phyloP scores from a whole-genome alignment of 2,329 filamentous ascomycete species.

The Ascochyta viciae-villosae region DNA sequence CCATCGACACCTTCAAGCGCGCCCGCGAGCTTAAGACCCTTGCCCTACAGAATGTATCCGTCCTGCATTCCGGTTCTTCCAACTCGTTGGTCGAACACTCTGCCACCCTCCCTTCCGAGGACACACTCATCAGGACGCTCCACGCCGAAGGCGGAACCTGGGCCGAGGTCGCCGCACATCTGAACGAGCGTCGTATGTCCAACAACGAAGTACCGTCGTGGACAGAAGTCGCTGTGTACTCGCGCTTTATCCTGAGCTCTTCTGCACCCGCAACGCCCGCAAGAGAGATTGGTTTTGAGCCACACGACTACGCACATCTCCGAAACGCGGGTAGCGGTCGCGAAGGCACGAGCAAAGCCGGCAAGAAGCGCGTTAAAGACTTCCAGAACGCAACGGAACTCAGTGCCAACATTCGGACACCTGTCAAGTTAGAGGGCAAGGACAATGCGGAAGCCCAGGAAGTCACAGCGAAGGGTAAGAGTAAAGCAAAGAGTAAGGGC shows the following conservation, averaged over 20 bases:
- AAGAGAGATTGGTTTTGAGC: constrained; percentile 40
- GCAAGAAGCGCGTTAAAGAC: constrained; percentile 34
- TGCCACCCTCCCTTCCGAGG: constrained; percentile 38
- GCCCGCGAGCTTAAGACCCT: constrained; percentile 29
- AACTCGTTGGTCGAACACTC: background rate
- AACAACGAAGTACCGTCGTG: constrained; percentile 24
- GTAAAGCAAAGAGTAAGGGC: constrained; percentile 1
- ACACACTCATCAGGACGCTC: constrained; percentile 42
- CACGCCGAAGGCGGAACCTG: constrained; percentile 38
- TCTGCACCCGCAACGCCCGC: constrained; percentile 29
- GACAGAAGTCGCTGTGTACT: constrained; percentile 46
- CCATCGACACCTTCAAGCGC: constrained; percentile 15
- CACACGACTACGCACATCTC: constrained; percentile 45
- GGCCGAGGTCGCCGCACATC: constrained; percentile 34
- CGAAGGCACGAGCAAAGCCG: constrained; percentile 19
- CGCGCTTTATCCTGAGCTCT: constrained; percentile 44
- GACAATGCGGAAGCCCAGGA: background rate
- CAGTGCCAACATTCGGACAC: constrained; percentile 29
- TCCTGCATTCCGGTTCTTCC: constrained; percentile 16
- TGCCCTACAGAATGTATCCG: constrained; percentile 19
- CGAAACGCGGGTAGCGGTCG: constrained; percentile 23
- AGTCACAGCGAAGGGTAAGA: background rate
- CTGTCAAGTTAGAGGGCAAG: background rate
- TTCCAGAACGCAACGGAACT: constrained; percentile 31
- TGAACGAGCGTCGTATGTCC: constrained; percentile 35